These are phyloP conservation scores for Talaromyces sp. DNA, from an alignment of 2,329 filamentous ascomycete species.

Conservation along the genomic window DNA sequence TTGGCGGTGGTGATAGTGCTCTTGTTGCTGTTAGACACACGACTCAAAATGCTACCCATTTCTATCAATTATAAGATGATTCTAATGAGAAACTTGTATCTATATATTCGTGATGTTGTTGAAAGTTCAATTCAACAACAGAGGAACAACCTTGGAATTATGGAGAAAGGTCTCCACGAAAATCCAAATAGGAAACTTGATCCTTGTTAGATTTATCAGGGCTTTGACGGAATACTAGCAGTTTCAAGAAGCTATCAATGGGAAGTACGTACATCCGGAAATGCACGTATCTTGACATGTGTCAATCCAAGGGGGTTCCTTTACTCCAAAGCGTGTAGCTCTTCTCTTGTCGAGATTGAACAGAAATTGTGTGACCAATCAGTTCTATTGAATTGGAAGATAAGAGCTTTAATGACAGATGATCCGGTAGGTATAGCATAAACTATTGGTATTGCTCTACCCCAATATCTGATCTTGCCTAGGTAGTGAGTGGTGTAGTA, in stretches of 20 bases:
- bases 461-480: neutral
- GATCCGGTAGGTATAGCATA: neutral
- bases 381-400: neutral
- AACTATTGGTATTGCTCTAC: neutral
- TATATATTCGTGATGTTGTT: neutral
- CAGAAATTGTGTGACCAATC: neutral
- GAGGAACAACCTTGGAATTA: neutral
- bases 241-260: neutral
- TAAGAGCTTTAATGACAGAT: neutral
- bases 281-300: neutral
- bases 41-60: conserved; percentile 12
- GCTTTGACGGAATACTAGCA: neutral
- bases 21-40: neutral
- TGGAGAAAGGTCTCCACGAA: neutral
- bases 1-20: neutral
- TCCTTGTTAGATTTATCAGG: conserved; percentile 2
- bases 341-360: neutral
- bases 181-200: conserved; percentile 1
- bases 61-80: neutral
- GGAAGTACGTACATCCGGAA: neutral
- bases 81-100: neutral
- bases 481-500: neutral
- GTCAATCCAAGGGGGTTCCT: neutral
- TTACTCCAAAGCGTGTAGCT: conserved; percentile 11
- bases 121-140: neutral